Percentiles rank a stretch among this genome's conserved stretches.
These are phyloP conservation scores for Tetradesmus lagerheimii DNA, from an alignment of 139 green algal genomes.

Conservation along the genomic window DNA sequence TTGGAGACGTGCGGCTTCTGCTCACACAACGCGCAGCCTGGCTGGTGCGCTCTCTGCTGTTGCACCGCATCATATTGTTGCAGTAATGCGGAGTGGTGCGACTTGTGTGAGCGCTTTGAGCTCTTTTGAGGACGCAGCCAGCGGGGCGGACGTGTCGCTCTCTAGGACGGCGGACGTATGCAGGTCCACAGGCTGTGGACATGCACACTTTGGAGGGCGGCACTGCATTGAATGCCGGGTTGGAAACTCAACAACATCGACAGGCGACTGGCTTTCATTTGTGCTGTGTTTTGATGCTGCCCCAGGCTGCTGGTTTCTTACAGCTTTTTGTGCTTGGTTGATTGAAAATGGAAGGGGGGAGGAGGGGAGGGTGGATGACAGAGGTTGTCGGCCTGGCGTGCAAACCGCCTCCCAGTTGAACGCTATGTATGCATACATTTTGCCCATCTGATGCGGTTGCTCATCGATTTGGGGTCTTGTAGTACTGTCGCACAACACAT, in stretches of 20 bases:
- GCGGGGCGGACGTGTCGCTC: too few species aligned
- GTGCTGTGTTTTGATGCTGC: background rate
- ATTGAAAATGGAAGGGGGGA: background rate
- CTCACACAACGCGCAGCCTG: too few species aligned
- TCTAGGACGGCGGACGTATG: too few species aligned
- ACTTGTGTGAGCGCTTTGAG: too few species aligned
- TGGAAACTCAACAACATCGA: background rate
- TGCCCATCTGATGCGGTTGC: background rate
- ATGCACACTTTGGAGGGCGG: background rate
- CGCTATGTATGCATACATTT: background rate
- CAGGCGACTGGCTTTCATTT: background rate
- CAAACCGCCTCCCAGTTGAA: background rate
- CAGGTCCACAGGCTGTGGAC: too few species aligned
- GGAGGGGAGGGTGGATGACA: background rate
- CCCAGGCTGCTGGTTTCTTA: background rate
- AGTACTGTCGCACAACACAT: too few species aligned
- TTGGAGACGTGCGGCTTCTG: too few species aligned
- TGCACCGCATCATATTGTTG: too few species aligned
- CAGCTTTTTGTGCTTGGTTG: background rate
- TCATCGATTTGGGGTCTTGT: too few species aligned
- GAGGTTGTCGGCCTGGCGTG: background rate
- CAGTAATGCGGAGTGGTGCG: too few species aligned
- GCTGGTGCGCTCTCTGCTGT: too few species aligned
- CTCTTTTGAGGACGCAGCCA: too few species aligned
- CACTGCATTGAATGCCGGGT: background rate